Base-by-base conservation (phyloP, 108 stramenopile species). In the Stephanodiscus triporus region DNA sequence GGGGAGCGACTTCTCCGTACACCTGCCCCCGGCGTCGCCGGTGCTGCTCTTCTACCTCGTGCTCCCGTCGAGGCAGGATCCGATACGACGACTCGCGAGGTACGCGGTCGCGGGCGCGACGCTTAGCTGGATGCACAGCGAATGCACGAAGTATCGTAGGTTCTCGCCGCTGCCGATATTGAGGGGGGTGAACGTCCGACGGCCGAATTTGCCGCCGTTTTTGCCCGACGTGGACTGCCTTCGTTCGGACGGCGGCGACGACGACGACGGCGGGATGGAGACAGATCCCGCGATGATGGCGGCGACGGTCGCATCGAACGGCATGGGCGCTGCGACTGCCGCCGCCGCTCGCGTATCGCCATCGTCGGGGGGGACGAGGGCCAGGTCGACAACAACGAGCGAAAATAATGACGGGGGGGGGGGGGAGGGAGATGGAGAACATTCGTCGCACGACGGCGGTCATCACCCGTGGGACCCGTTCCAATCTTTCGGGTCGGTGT, bases 1-100 rank as follows among this genome's bases (percentile, higher is more conserved):
- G 4, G 84, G 84, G 4, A 77, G 79, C 60, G 82, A 85, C 37
- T 67, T 94, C 37, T 94, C 87, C 53, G 83, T 89, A 45, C 89
- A 94, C 68, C 66, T 92, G 6, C 93, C 93, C n/a, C 91, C 91
- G 8, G 80, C 89, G 20, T 64, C 87, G 32, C 91, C 91, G 6
- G 78, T 89, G 2, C 58, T 94, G 6, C 51, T 94, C 1, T 64
- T 94, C 56, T 47, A 89, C 4, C 82, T 87, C 24, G 58, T 80
- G 29, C 65, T 90, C 26, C 93, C 93, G 4, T 58, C 66, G 0
- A 74, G 66, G 38, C 70, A 71, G 42, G 76, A 76, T 36, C 73
- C 68, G 29, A 42, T 63, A 8, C 55, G 70, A 27, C 34, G 72
- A 22, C 11, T 76, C 23, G 69, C 68, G 17, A 61, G 73, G 40